Evolutionary conservation across 2,329 filamentous ascomycete genomes (phyloP).

Genomic region (Fusarium mundagurra): DNA sequence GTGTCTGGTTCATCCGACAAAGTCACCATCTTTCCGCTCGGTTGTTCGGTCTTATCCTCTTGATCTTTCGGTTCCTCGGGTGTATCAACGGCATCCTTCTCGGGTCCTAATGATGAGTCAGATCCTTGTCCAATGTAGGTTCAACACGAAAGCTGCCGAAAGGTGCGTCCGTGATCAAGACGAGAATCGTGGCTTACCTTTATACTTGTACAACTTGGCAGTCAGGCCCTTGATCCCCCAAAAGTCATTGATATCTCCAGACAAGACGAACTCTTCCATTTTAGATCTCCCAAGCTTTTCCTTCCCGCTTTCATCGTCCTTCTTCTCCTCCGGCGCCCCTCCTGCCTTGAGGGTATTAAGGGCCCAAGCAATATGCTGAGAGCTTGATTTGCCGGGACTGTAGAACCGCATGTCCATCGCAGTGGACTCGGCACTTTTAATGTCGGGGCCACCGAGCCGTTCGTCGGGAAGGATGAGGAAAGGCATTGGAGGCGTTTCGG

Average conservation of each 20-base stretch:
- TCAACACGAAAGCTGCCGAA: accelerated
- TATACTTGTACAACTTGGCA: not conserved
- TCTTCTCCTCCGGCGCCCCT: not conserved
- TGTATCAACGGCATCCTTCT: not conserved
- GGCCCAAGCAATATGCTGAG: not conserved
- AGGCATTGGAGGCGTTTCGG: not conserved
- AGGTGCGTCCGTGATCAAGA: accelerated
- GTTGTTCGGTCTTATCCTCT: not conserved
- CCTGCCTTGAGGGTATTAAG: not conserved
- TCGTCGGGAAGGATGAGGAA: not conserved
- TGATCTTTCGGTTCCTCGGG: not conserved
- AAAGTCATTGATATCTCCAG: not conserved
- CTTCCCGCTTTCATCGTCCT: accelerated
- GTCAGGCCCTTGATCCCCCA: not conserved
- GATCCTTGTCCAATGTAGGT: accelerated
- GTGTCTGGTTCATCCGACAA: not conserved
- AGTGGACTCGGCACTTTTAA: accelerated
- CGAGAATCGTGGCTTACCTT: not conserved
- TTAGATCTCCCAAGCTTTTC: not conserved
- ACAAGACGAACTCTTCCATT: not conserved
- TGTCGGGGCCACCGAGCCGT: not conserved
- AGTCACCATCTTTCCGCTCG: accelerated
- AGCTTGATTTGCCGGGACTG: not conserved
- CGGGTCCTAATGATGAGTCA: not conserved
- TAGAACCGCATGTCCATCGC: accelerated